Percentiles rank a stretch among this genome's conserved stretches.
Conservation (phyloP, 345 rosid species). For the Bruguiera parviflora region DNA sequence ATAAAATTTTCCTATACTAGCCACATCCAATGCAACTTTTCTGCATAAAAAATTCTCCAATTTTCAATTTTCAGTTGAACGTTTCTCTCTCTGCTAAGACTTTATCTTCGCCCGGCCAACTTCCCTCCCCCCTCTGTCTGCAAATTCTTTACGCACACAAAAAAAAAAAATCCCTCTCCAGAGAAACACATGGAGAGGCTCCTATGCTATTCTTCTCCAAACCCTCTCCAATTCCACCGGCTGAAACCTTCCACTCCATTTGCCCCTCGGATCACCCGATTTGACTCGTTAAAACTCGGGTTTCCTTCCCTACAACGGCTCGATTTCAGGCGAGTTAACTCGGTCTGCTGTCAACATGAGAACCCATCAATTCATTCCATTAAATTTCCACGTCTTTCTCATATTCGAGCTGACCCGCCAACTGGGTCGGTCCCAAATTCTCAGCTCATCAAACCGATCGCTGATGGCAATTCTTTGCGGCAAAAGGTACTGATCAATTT, state of each 20-base stretch:
- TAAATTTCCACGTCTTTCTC: slow-evolving; percentile 17
- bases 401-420: slow-evolving; percentile 28
- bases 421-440: slow-evolving; percentile 34
- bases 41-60: no score
- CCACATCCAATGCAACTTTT: no score
- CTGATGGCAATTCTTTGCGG: slow-evolving; percentile 23
- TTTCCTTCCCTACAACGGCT: slow-evolving; percentile 24
- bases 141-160: not conserved
- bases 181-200: slow-evolving; percentile 78
- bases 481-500: slow-evolving; percentile 46
- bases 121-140: not conserved
- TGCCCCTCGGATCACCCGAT: slow-evolving; percentile 38
- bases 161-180: not conserved
- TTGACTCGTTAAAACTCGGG: slow-evolving; percentile 33
- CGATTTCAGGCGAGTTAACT: slow-evolving; percentile 42
- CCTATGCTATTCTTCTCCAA: slow-evolving; percentile 59
- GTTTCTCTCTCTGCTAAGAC: slow-evolving; percentile 8
- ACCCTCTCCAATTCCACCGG: slow-evolving; percentile 31
- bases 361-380: slow-evolving; percentile 22
- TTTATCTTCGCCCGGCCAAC: slow-evolving; percentile 25
- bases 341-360: slow-evolving; percentile 37
- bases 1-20: no score
- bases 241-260: slow-evolving; percentile 33
- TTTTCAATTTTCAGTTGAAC: no score
- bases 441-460: slow-evolving; percentile 34